Base-by-base conservation (phyloP, 2,329 filamentous ascomycete genomes). In the Ceratocystiopsis brevicomis region DNA sequence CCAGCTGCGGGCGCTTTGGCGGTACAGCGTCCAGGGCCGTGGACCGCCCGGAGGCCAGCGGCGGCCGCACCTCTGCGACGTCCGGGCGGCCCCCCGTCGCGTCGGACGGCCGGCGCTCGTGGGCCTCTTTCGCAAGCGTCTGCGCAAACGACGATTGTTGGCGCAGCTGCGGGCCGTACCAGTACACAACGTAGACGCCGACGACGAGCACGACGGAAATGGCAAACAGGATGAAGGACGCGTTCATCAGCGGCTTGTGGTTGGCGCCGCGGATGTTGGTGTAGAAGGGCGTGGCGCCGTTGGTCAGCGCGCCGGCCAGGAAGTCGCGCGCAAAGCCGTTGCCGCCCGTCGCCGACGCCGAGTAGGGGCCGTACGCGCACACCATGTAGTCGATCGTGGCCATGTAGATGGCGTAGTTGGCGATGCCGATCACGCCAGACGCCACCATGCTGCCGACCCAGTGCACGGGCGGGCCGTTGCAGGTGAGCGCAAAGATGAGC, bases 371-470 rank as follows among this genome's bases (percentile, higher is more conserved):
- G 52, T 84, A 48, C 0, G 78, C 76, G 45, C 75, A 77, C 34
- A 83, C 72, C 71, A 83, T 82, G 60, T 85, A 85, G 57, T 85
- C 77, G 49, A 83, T 80, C 1, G 78, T 81, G 1, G 78, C 76
- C 73, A 81, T 81, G 60, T 83, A 83, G 45, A 82, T 81, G 33
- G 71, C 63, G 36, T 79, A 81, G 53, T 85, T 85, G 44, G 79
- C 79, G 42, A 85, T 76, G 18, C 78, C 81, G 41, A 85, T 75
- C 38, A 81, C 62, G 15, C 65, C 66, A 1, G 69, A 67, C 49
- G 78, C 81, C 39, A 82, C 60, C 62, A 78, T 71, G 3, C 76
- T 74, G 0, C 67, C 75, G 18, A 81, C 73, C 79, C 80, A 85
- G 49, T 74, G 73, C 4, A 78, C 55, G 21, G 70, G 59, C 1